These are phyloP conservation scores for Trametes hirsuta DNA, from an alignment of 1,284 basidiomycete genomes.

Conservation along the genomic window DNA sequence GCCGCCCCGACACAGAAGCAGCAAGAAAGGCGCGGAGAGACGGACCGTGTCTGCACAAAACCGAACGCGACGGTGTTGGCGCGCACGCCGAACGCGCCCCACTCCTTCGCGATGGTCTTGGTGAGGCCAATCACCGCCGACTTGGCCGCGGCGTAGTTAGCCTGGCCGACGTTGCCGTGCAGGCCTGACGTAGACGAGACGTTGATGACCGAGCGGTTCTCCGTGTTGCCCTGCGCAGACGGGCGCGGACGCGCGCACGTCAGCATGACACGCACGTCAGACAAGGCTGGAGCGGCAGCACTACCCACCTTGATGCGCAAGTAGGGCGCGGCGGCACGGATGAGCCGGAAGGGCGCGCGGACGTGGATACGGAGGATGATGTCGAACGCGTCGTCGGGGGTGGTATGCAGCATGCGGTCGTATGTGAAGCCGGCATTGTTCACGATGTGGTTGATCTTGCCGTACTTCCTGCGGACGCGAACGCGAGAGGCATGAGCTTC, in stretches of 20 bases:
- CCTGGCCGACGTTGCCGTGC: slow-evolving; percentile 85
- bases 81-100: slow-evolving; percentile 82
- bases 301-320: slow-evolving; percentile 74
- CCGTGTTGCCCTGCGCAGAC: slow-evolving; percentile 40
- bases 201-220: slow-evolving; percentile 80
- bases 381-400: slow-evolving; percentile 81
- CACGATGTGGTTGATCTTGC: slow-evolving; percentile 85
- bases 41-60: slow-evolving; percentile 70
- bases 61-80: slow-evolving; percentile 85
- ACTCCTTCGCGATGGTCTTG: slow-evolving; percentile 88
- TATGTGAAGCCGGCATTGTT: slow-evolving; percentile 90
- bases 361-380: slow-evolving; percentile 84
- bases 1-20: background rate
- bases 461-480: slow-evolving; percentile 58
- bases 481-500: background rate
- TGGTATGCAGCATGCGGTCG: slow-evolving; percentile 89
- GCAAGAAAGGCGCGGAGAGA: background rate
- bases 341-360: slow-evolving; percentile 82
- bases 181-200: slow-evolving; percentile 79
- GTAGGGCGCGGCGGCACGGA: slow-evolving; percentile 84
- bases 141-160: slow-evolving; percentile 83
- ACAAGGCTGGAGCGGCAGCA: background rate
- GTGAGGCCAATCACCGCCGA: slow-evolving; percentile 78
- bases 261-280: background rate
- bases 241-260: background rate